phyloP scores from a whole-genome alignment of 2,329 filamentous ascomycete genomes.

The Cytospora chrysosperma region DNA sequence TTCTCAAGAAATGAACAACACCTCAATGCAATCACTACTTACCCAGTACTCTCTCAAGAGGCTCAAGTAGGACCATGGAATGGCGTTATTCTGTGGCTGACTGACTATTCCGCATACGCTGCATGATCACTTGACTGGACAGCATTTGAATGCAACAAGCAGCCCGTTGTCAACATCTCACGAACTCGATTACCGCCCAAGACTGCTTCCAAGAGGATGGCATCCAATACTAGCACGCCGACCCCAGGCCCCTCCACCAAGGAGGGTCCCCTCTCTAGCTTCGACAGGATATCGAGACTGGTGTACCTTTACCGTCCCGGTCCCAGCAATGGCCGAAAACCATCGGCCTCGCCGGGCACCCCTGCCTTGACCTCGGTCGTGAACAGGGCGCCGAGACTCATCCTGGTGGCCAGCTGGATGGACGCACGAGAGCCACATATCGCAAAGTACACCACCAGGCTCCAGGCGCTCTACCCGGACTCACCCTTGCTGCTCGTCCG shows the following conservation, averaged over 20 bases:
- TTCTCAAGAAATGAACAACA: not conserved
- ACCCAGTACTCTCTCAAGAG: too few relatives aligned
- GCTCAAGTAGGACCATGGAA: not conserved
- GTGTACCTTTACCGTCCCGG: conserved; percentile 6
- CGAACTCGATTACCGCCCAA: not conserved
- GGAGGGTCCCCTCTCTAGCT: conserved; percentile 17
- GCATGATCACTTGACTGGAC: not conserved
- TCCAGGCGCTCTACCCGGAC: conserved; percentile 45
- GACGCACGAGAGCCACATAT: conserved; percentile 50
- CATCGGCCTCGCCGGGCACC: conserved; percentile 7
- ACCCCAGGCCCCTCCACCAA: conserved; percentile 1
- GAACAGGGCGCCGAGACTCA: conserved; percentile 40
- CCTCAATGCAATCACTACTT: not conserved
- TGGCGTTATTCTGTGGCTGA: not conserved
- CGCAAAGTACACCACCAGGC: conserved; percentile 48
- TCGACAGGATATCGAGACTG: conserved; percentile 13
- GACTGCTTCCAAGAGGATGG: not conserved
- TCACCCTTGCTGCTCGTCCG: conserved; percentile 48
- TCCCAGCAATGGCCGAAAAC: conserved; percentile 7
- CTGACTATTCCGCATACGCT: not conserved
- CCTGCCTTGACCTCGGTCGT: not conserved
- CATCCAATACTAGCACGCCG: conserved; percentile 17
- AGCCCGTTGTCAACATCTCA: not conserved
- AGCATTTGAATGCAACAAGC: not conserved
- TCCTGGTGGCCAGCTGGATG: conserved; percentile 52